Base-by-base conservation (phyloP, 805 yeast genomes). In the Middelhovenomyces tepae region DNA sequence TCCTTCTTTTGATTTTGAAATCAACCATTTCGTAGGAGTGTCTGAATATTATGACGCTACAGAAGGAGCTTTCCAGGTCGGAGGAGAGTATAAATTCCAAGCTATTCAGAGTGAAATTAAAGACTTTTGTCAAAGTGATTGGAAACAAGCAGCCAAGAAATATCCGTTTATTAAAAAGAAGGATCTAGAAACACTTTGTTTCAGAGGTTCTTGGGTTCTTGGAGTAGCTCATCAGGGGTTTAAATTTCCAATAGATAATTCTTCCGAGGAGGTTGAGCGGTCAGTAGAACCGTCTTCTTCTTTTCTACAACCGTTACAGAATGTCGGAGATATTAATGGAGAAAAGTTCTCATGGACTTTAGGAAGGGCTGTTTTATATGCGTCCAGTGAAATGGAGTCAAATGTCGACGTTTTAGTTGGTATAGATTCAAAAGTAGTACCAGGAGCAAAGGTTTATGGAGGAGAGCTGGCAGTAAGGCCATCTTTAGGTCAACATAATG, bases 291-390 rank as follows among this genome's bases (percentile, higher is more conserved):
- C 15, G 8, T 16, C 17, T 18, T 16, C 34, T 6, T 16, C 14
- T 19, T 29, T 24, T 14, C 35, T 27, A 42, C 69, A 76, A 16
- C 77, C 83, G 1, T 84, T 84, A 54, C 80, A 76, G 54, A 78
- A 87, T 43, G 83, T 85, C 0, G 75, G 76, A 34, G 65, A 75
- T 14, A 71, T 85, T 14, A 67, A 79, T 40, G 94, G 87, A 1
- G 71, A 73, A 5, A 94, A 85, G 43, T 57, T 85, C n/a, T 78
- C 93, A 0, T 85, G 95, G 95, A 84, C 95, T 0, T 51, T 85
- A 24, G 95, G 95, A 6, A 79, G 76, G 50, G 79, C 82, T 19
- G 48, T 85, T 5, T 50, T 84, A n/a, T 78, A 72, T 52, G 93
- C 91, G 0, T 71, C 86, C 1, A 70, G 82, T 7, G 72, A 72